Evolutionary conservation across 495 filamentous ascomycete species (phyloP), one percentile per base, ranked within the genome.

Genomic region (Peziza echinospora): DNA sequence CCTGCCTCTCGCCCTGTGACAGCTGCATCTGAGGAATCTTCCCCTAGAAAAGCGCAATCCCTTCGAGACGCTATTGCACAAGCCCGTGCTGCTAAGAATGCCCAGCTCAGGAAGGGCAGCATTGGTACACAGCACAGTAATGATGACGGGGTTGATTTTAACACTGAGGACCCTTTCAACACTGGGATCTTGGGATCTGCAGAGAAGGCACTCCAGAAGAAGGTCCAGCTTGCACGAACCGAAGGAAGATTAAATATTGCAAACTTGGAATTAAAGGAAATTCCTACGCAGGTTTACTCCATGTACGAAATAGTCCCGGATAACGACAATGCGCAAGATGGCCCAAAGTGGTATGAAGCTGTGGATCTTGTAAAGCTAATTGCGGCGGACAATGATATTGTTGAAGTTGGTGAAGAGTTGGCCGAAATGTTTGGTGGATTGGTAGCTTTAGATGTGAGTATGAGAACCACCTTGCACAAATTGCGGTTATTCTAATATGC

Each of bases 31-130:
- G 26, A 64, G 40, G 49, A 52, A 5, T 53, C 56, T 30, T 43
- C 50, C 23, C 48, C 72, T 8, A 86, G 80, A 53, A 81, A 44
- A 49, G 84, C 89, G 2, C 70, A 71, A 26, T 78, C 85, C 2
- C 60, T 97, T 40, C 72, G 89, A 16, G 85, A 94, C 43, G 83
- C 81, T 48, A 94, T 97, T 55, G 84, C 86, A 39, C 89, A 84
- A 59, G 89, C 89, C 6, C 93, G 87, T 59, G 87, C 85, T 9
- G 84, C 85, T 26, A 49, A 47, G 34, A 44, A 50, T n/a, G 52
- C 47, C 23, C 47, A 74, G 16, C 70, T 72, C 9, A 59, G 60
- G 22, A 51, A 49, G 3, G 48, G 64, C 34, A 42, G 55, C 28
- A 50, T 49, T 17, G 30, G 57, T 24, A 24, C 56, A 25, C 61